A percentile compares a stretch with the other conserved stretches of the same genome.
Conservation (phyloP, 257 asterid species). For the Lithospermum erythrorhizon region DNA sequence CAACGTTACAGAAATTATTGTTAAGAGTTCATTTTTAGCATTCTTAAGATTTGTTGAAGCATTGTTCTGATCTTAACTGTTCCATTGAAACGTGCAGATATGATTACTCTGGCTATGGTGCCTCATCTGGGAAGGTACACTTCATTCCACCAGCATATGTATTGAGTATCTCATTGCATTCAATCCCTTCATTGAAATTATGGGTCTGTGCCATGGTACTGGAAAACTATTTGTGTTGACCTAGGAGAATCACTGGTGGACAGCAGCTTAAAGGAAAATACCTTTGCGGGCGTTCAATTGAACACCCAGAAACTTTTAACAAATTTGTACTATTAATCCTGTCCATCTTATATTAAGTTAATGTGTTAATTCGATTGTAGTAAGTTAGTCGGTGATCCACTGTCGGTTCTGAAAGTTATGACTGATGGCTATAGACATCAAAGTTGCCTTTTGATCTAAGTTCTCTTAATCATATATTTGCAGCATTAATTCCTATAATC, state of each 20-base stretch:
- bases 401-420: too few relatives aligned
- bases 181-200: not conserved
- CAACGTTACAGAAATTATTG: too few relatives aligned
- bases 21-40: not conserved
- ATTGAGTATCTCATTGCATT: not conserved
- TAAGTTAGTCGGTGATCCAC: not conserved
- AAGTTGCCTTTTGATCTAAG: not conserved
- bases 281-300: too few relatives aligned
- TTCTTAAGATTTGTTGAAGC: not conserved
- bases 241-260: not conserved
- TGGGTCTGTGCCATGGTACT: not conserved
- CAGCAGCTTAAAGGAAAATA: too few relatives aligned
- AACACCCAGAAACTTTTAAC: too few relatives aligned
- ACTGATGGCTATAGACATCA: not conserved
- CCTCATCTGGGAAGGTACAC: conserved; percentile 89
- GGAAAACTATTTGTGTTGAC: not conserved
- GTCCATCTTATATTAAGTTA: too few relatives aligned
- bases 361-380: too few relatives aligned
- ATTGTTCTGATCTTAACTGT: not conserved
- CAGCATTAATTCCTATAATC: not conserved
- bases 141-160: conserved; percentile 10
- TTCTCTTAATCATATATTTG: not conserved
- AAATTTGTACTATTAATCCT: too few relatives aligned
- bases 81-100: conserved; percentile 41
- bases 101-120: conserved; percentile 98